Conservation (phyloP, 2,329 filamentous ascomycete genomes). For the Macroventuria anomochaeta region DNA sequence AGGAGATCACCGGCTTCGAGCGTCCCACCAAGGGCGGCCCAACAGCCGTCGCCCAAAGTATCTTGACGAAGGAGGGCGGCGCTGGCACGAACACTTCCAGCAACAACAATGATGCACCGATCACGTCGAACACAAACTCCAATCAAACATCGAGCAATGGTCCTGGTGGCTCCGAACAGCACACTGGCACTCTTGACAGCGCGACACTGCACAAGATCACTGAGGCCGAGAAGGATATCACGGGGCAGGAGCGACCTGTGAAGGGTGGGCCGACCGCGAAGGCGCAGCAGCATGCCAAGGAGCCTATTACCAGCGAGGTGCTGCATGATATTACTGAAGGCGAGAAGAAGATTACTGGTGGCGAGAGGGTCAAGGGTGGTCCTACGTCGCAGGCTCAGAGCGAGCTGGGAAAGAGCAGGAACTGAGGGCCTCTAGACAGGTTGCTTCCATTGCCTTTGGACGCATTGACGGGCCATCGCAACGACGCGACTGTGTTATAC, state of each 20-base stretch:
- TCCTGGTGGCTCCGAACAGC: slow-evolving; percentile 12
- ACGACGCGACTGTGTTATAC: not conserved
- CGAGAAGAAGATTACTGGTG: slow-evolving; percentile 44
- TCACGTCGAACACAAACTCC: slow-evolving; percentile 3
- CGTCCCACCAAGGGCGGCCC: slow-evolving; percentile 47
- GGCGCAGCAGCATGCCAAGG: slow-evolving; percentile 39
- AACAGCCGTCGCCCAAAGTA: slow-evolving; percentile 47
- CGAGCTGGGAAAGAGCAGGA: slow-evolving; percentile 39
- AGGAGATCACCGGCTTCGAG: slow-evolving; percentile 47
- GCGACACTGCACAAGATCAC: slow-evolving; percentile 38
- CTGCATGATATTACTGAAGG: slow-evolving; percentile 43
- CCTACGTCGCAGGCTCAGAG: slow-evolving; percentile 43
- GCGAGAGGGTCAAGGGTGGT: slow-evolving; percentile 41
- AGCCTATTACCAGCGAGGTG: slow-evolving; percentile 39
- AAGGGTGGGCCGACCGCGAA: slow-evolving; percentile 37
- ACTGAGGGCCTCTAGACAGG: not conserved
- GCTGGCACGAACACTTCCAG: not conserved
- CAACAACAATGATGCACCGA: not conserved
- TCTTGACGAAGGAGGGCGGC: slow-evolving; percentile 5
- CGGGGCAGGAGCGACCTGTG: slow-evolving; percentile 27
- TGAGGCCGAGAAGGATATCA: slow-evolving; percentile 40
- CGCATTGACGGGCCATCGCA: not conserved
- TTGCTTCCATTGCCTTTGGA: no score
- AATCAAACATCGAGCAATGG: slow-evolving; percentile 2
- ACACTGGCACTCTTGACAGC: slow-evolving; percentile 34